A percentile compares a stretch with the other conserved stretches of the same genome.
phyloP scores from a whole-genome alignment of 306 rosid genomes.

The Pueraria montana region DNA sequence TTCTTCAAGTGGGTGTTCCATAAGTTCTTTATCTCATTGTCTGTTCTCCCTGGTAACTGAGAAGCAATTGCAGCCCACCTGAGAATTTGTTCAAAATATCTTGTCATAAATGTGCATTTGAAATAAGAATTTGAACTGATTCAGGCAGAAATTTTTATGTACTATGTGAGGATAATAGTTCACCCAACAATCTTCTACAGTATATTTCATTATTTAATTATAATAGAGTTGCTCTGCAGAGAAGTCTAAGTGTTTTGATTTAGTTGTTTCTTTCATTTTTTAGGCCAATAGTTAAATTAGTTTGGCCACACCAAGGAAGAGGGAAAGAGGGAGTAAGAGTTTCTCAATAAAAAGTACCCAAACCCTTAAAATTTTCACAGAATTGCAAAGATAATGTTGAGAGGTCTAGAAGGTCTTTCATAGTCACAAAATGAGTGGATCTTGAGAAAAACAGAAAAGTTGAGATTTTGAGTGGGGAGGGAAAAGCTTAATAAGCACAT shows the following conservation, averaged over 20 bases:
- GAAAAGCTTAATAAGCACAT: not conserved
- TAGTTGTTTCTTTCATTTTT: no score
- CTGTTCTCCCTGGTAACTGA: conserved; percentile 94
- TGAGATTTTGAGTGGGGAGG: not conserved
- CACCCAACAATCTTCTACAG: not conserved
- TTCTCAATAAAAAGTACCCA: no score
- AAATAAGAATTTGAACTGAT: not conserved
- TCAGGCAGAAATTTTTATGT: not conserved
- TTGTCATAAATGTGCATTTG: not conserved
- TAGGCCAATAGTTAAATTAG: no score
- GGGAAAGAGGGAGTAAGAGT: no score
- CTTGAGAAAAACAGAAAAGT: not conserved
- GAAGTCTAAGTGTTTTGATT: no score
- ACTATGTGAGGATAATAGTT: not conserved
- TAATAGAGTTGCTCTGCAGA: no score
- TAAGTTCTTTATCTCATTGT: conserved; percentile 93
- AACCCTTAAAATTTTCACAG: no score
- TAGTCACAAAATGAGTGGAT: not conserved
- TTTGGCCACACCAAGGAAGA: no score
- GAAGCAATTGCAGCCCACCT: conserved; percentile 99
- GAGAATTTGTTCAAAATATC: conserved; percentile 39
- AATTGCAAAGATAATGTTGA: not conserved
- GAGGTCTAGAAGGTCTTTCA: conserved; percentile 3
- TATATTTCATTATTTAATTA: no score
- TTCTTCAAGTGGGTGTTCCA: conserved; percentile 98